Evolutionary conservation across 1,284 basidiomycete species (phyloP).

Genomic region (Cutaneotrichosporon sp.): DNA sequence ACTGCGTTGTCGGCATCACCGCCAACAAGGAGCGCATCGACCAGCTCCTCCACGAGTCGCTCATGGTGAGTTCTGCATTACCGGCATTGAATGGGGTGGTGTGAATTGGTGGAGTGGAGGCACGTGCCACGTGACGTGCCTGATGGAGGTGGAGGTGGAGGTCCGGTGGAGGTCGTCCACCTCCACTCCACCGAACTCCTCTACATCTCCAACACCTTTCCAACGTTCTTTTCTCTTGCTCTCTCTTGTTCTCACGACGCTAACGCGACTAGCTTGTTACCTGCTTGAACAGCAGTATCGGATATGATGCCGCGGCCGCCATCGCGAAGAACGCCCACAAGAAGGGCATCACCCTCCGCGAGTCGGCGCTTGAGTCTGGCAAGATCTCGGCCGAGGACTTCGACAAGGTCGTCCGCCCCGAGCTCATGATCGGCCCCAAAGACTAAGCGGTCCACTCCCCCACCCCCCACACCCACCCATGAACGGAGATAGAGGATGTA

Average conservation of each 20-base stretch:
- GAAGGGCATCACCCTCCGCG: conserved; percentile 94
- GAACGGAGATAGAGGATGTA: background rate
- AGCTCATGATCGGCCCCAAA: conserved; percentile 54
- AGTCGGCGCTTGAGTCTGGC: conserved; percentile 85
- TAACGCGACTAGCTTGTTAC: conserved; percentile 29
- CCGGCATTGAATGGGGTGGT: conserved; percentile 20
- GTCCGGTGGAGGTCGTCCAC: background rate
- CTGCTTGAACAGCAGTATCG: conserved; percentile 41
- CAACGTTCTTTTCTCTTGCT: conserved; percentile 4
- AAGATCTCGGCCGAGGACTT: conserved; percentile 90
- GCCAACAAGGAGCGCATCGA: conserved; percentile 94
- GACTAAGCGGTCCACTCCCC: too few relatives aligned
- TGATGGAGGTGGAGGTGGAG: background rate
- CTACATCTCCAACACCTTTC: background rate
- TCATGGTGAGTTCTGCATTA: conserved; percentile 57
- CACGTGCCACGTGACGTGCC: background rate
- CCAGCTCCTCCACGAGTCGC: conserved; percentile 85
- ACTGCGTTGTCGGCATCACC: conserved; percentile 84
- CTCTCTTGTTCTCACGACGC: background rate
- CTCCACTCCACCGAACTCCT: conserved; percentile 51
- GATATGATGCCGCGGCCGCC: conserved; percentile 68
- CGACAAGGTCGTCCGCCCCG: conserved; percentile 91
- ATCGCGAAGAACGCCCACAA: conserved; percentile 99
- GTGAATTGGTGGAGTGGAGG: too few relatives aligned
- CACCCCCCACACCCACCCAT: too few relatives aligned